Evolutionary conservation across 192 early-diverging fungal genomes (phyloP), one percentile per base, ranked within the genome.

Genomic region (Rhizophagus clarus): DNA sequence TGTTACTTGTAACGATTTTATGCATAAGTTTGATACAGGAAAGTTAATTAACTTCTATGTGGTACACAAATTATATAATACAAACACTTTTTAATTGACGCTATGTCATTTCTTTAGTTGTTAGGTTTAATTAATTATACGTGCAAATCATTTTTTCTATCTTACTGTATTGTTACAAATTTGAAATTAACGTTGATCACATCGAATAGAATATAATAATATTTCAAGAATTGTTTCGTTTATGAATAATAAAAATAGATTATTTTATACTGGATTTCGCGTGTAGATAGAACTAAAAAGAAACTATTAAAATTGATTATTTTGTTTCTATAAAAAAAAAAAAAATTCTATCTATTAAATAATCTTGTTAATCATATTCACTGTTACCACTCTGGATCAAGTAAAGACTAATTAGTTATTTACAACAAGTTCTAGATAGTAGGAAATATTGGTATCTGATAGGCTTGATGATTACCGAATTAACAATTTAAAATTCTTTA

Each of bases 121-220:
- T 56, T 56, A 56, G 49, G 49, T 56, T 56, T 56, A 56, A 56
- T 56, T 56, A 56, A 56, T 56, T 56, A 56, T 56, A 56, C 49
- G 49, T 56, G 3, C 17, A 56, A 20, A 17, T 17, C 49, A 5
- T 1, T 56, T 56, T 56, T 56, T 56, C 17, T 56, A 56, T 56
- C 49, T 56, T 56, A 4, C 49, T 56, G 49, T 56, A 56, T 17
- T 56, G 49, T 56, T 56, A 20, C 14, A 56, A 56, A 56, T 17
- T 56, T 56, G 49, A 56, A 56, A 56, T 56, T 20, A 45, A 56
- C 49, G 17, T 12, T 49, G 17, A 15, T 20, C 4, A 20, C 14
- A 20, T 56, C 49, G 49, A 20, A 56, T 20, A 56, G 49, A 56
- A 56, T 56, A 56, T 12, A 45, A 45, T 56, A 56, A 56, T 56